Percentiles rank a stretch among this genome's conserved stretches.
phyloP scores from a whole-genome alignment of 1,284 basidiomycete genomes.

The Moesziomyces parantarcticus region DNA sequence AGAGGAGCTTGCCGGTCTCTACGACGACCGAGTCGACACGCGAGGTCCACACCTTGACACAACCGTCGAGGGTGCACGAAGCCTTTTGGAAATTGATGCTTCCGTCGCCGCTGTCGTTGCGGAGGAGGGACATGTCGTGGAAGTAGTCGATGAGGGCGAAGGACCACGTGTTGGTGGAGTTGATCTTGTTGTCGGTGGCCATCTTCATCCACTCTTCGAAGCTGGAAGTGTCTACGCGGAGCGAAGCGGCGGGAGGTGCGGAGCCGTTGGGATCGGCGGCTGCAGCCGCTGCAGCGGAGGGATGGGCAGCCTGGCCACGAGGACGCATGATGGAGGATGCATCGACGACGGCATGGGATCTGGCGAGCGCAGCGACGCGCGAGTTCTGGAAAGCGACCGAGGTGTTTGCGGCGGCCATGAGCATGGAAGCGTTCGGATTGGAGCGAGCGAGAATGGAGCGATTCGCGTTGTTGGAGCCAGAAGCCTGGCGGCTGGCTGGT shows the following conservation, averaged over 20 bases:
- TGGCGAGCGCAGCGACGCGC: conserved; percentile 43
- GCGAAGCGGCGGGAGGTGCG: conserved; percentile 28
- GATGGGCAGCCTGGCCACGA: conserved; percentile 23
- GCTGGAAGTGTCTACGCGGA: conserved; percentile 64
- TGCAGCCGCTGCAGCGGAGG: conserved; percentile 8
- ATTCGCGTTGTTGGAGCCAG: conserved; percentile 40
- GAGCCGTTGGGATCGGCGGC: conserved; percentile 15
- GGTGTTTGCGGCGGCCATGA: conserved; percentile 38
- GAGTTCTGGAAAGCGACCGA: conserved; percentile 43
- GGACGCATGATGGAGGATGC: conserved; percentile 49
- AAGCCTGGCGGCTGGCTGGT: conserved; percentile 35
- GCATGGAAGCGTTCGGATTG: conserved; percentile 43
- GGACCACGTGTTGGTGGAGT: conserved; percentile 95
- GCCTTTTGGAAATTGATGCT: conserved; percentile 97
- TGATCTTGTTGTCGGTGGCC: conserved; percentile 99
- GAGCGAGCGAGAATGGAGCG: conserved; percentile 35
- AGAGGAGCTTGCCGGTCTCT: conserved; percentile 94
- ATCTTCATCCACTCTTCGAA: conserved; percentile 99
- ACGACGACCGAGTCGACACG: conserved; percentile 96
- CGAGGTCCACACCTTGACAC: conserved; percentile 99
- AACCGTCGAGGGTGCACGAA: conserved; percentile 95
- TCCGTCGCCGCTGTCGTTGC: conserved; percentile 65
- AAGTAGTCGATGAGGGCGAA: conserved; percentile 99
- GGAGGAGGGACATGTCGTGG: conserved; percentile 95
- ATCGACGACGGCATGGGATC: conserved; percentile 43